Conservation (phyloP, 2,329 filamentous ascomycete species). For the Penicillium oxalicum region DNA sequence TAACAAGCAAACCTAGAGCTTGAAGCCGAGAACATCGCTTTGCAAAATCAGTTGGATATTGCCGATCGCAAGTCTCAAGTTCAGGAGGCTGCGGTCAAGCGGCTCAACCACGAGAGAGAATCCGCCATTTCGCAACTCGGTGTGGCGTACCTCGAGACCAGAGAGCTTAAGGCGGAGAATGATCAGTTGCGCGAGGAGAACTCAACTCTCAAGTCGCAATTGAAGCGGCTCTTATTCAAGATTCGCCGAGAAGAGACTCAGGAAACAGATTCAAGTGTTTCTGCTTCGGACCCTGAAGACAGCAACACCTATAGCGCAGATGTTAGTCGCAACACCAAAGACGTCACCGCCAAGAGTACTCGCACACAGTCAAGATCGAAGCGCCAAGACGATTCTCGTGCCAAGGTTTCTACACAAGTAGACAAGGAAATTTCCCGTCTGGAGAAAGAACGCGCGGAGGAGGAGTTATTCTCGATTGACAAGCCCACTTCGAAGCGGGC, state of each 20-base stretch:
- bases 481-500: slow-evolving; percentile 22
- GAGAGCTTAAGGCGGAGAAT: slow-evolving; percentile 40
- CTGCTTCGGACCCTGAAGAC: slow-evolving; percentile 25
- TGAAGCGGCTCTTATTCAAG: slow-evolving; percentile 23
- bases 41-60: slow-evolving; percentile 52
- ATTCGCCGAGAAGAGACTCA: slow-evolving; percentile 24
- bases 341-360: slow-evolving; percentile 26
- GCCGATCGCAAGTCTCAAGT: slow-evolving; percentile 51
- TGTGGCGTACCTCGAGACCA: slow-evolving; percentile 50
- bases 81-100: slow-evolving; percentile 50
- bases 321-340: slow-evolving; percentile 25
- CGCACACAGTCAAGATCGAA: slow-evolving; percentile 22
- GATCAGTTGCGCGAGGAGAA: slow-evolving; percentile 35
- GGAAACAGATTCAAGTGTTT: slow-evolving; percentile 23
- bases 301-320: slow-evolving; percentile 28
- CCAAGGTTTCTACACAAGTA: slow-evolving; percentile 31
- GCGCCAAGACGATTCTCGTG: slow-evolving; percentile 25
- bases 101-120: slow-evolving; percentile 52
- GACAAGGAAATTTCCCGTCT: slow-evolving; percentile 33
- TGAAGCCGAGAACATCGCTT: slow-evolving; percentile 48
- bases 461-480: slow-evolving; percentile 35
- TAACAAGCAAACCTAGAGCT: slow-evolving; percentile 36
- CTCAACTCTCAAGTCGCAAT: slow-evolving; percentile 32
- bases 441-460: slow-evolving; percentile 34
- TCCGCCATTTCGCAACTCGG: slow-evolving; percentile 53